Percentiles rank a stretch among this genome's conserved stretches.
Conservation (phyloP, 805 yeast genomes). For the Saturnispora quitensis region DNA sequence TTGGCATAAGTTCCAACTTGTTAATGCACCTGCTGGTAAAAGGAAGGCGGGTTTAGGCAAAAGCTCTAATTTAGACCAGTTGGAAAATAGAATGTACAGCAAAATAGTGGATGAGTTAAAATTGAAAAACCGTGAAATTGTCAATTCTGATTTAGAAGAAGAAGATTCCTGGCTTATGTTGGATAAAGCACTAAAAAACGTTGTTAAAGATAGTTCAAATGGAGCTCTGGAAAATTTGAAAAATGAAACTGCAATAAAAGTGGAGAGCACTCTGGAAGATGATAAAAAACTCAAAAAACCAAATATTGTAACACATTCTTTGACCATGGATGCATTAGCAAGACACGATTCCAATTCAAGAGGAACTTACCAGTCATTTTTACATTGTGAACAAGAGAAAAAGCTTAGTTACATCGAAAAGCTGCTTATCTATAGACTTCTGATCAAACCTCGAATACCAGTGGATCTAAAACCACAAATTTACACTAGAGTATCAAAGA, state of each 20-base stretch:
- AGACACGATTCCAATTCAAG: conserved; percentile 3
- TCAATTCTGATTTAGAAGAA: background rate
- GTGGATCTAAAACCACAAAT: conserved; percentile 14
- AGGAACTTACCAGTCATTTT: background rate
- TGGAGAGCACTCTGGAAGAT: background rate
- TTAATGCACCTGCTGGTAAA: conserved; percentile 9
- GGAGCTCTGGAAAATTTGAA: background rate
- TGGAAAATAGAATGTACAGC: conserved; percentile 4
- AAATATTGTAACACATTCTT: background rate
- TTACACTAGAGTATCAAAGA: conserved; percentile 54
- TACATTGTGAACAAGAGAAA: background rate
- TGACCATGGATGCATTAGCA: conserved; percentile 13
- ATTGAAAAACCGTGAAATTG: background rate
- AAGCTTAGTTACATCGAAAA: conserved; percentile 36
- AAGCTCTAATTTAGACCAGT: conserved; percentile 4
- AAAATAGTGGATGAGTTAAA: conserved; percentile 6
- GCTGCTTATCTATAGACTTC: conserved; percentile 41
- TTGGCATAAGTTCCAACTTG: conserved; percentile 14
- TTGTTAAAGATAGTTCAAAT: background rate
- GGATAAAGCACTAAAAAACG: conserved; percentile 4
- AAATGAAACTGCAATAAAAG: background rate
- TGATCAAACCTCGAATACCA: conserved; percentile 45
- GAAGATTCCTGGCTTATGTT: conserved; percentile 11
- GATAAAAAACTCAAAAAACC: conserved; percentile 9
- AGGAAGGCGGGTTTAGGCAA: conserved; percentile 6